phyloP scores from a whole-genome alignment of 495 filamentous ascomycete genomes.

The Symbiotaphrina buchneri region DNA sequence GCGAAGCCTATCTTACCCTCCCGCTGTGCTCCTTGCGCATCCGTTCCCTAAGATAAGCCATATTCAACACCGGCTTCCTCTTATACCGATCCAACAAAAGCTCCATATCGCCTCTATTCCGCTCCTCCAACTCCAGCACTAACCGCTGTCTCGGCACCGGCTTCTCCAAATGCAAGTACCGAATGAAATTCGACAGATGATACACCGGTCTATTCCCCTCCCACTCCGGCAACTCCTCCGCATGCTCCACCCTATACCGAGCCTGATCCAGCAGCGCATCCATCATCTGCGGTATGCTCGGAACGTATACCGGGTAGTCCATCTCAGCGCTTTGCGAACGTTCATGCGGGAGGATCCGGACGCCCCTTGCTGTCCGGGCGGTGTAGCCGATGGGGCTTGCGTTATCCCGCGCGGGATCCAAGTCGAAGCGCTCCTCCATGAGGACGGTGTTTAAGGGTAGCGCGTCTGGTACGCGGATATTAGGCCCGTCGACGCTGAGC shows the following conservation, averaged over 20 bases:
- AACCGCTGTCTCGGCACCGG: slow-evolving; percentile 2
- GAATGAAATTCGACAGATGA: slow-evolving; percentile 3
- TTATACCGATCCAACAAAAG: slow-evolving; percentile 2
- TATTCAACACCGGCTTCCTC: slow-evolving; percentile 2
- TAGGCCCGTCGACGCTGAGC: not conserved
- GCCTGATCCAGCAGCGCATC: slow-evolving; percentile 4
- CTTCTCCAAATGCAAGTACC: slow-evolving; percentile 4
- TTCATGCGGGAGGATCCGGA: slow-evolving; percentile 1
- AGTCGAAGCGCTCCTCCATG: slow-evolving; percentile 4
- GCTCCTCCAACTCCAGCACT: slow-evolving; percentile 4
- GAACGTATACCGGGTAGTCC: slow-evolving; percentile 2
- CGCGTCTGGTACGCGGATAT: slow-evolving; percentile 1
- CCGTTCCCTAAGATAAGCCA: slow-evolving; percentile 1
- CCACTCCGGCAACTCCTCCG: not conserved
- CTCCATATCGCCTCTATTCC: slow-evolving; percentile 5
- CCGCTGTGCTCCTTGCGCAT: no score
- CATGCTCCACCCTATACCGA: slow-evolving; percentile 1
- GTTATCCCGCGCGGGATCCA: not conserved
- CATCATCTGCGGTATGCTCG: slow-evolving; percentile 2
- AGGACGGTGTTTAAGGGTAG: slow-evolving; percentile 1
- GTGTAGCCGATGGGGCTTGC: slow-evolving; percentile 2
- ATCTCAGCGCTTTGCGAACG: slow-evolving; percentile 2
- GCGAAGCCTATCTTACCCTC: no score
- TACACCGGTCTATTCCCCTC: slow-evolving; percentile 1
- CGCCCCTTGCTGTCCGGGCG: not conserved